Evolutionary conservation across 306 rosid genomes (phyloP), one percentile per base, ranked within the genome.

Genomic region (Cucumis sativus): DNA sequence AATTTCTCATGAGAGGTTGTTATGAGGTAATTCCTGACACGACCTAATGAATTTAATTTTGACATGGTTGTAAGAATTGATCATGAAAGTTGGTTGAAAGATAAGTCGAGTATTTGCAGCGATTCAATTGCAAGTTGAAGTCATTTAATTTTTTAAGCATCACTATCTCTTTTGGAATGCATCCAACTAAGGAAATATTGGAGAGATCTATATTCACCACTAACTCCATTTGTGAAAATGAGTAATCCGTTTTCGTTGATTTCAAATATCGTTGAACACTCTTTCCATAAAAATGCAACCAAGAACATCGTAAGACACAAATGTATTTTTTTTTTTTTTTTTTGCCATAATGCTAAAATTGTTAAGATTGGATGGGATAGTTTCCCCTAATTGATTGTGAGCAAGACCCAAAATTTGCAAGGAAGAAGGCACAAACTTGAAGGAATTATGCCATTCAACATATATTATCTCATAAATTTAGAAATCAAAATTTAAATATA

Each of bases 401-500:
- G 80, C 74, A 3, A 80, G 10, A 51, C 78, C 87, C 25, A 80
- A 67, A 16, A 39, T 5, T 64, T 77, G 75, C 40, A 78, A n/a
- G 9, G 25, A 4, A 30, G 61, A 2, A 10, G 80, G 20, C 83
- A 77, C 1, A 49, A 1, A 10, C 54, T 37, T 7, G 35, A 1
- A 3, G 84, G 77, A 7, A 80, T 9, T 7, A 5, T 51, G 33
- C 84, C 82, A 37, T 13, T 4, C 23, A 80, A 37, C 1, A 47
- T 15, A 43, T 80, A 23, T 23, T 84, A 3, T 37, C 45, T 4
- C 47, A 40, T 10, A 80, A 41, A 14, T 71, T 55, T 0, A 83
- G 77, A 41, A 83, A 4, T 13, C 10, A n/a, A n/a, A n/a, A 43
- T 43, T 2, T 10, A 43, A 8, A 6, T 7, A 1, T 10, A 7